These are phyloP conservation scores for Suaeda aralocaspica DNA, from an alignment of 148 eudicot species.

Conservation along the genomic window DNA sequence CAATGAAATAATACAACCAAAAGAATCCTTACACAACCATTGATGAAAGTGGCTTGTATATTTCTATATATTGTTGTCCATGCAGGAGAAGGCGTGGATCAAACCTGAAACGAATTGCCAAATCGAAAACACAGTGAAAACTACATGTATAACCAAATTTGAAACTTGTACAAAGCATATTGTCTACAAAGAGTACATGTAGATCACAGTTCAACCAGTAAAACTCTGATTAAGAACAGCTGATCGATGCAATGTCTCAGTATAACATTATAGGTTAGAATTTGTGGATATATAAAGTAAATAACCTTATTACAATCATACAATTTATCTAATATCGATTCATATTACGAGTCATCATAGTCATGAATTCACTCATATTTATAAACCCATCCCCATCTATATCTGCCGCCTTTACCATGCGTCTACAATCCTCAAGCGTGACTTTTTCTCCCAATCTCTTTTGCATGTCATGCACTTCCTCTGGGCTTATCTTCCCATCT, in stretches of 20 bases:
- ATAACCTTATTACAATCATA: no score
- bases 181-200: background rate
- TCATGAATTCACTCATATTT: conserved; percentile 56
- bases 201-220: background rate
- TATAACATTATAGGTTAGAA: conserved; percentile 4
- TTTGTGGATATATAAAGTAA: background rate
- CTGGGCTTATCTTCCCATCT: conserved; percentile 62
- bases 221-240: background rate
- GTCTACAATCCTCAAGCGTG: conserved; percentile 44
- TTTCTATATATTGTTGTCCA: conserved; percentile 88
- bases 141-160: background rate
- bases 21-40: conserved; percentile 55
- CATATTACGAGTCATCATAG: conserved; percentile 72
- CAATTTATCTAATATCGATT: conserved; percentile 30
- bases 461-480: conserved; percentile 50
- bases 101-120: conserved; percentile 39
- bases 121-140: conserved; percentile 2
- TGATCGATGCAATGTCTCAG: background rate
- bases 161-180: background rate
- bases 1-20: background rate
- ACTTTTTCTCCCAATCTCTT: conserved; percentile 51
- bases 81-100: conserved; percentile 86
- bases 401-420: conserved; percentile 65
- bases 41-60: conserved; percentile 86
- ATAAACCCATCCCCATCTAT: conserved; percentile 63